These are phyloP conservation scores for Arthroderma sp. DNA, from an alignment of 2,329 filamentous ascomycete genomes.

Conservation along the genomic window DNA sequence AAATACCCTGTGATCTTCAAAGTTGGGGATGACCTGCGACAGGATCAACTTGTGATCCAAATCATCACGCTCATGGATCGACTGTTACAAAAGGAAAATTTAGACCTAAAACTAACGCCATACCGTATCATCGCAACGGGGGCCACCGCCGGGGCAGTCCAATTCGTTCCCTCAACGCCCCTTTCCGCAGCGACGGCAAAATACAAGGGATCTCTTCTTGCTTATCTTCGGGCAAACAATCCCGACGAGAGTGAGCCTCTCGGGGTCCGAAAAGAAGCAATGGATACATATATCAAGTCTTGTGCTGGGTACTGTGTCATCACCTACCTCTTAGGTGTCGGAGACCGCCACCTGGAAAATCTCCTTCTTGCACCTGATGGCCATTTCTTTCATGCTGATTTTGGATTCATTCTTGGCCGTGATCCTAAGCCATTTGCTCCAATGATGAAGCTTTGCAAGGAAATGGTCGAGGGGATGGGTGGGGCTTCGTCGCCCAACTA, in stretches of 20 bases:
- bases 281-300: constrained; percentile 91
- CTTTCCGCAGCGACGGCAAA: constrained; percentile 73
- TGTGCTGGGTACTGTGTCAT: constrained; percentile 98
- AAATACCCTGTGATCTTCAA: constrained; percentile 95
- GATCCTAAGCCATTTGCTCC: constrained; percentile 97
- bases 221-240: constrained; percentile 79
- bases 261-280: constrained; percentile 77
- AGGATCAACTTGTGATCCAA: constrained; percentile 93
- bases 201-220: constrained; percentile 63
- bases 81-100: constrained; percentile 84
- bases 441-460: constrained; percentile 89
- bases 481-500: constrained; percentile 71
- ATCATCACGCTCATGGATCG: constrained; percentile 98
- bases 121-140: constrained; percentile 95
- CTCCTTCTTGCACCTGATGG: constrained; percentile 77
- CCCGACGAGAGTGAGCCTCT: constrained; percentile 70
- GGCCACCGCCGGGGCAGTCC: constrained; percentile 75
- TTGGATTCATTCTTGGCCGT: constrained; percentile 92
- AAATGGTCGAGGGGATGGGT: constrained; percentile 99
- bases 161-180: constrained; percentile 79
- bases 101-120: constrained; percentile 86
- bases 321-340: constrained; percentile 91
- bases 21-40: constrained; percentile 85
- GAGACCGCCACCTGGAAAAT: constrained; percentile 91
- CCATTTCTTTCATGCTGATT: constrained; percentile 97